Percentiles rank a stretch among this genome's conserved stretches.
These are phyloP conservation scores for Leptomonas seymouri DNA, from an alignment of 208 protist genomes.

Conservation along the genomic window DNA sequence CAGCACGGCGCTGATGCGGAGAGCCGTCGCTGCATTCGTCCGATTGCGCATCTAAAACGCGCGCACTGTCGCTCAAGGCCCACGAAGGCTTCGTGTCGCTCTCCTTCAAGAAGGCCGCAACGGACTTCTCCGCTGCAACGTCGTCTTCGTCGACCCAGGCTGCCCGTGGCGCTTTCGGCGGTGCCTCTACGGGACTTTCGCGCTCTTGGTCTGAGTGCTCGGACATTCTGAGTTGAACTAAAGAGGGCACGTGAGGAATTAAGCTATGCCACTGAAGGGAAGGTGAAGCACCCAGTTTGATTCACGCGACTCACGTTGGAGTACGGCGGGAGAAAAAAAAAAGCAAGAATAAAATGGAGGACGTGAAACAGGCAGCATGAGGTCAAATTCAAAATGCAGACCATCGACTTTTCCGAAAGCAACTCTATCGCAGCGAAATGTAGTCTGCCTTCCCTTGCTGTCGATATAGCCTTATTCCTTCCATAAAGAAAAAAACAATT, in stretches of 20 bases:
- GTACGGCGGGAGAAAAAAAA: too few relatives aligned
- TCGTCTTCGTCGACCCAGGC: slow-evolving; percentile 81
- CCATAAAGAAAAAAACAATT: too few relatives aligned
- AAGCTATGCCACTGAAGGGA: not conserved
- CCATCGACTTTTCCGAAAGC: too few relatives aligned
- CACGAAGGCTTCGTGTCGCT: slow-evolving; percentile 55
- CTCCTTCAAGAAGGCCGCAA: slow-evolving; percentile 49
- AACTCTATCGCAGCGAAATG: too few relatives aligned
- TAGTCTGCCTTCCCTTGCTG: too few relatives aligned
- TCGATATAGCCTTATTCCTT: too few relatives aligned
- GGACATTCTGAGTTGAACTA: slow-evolving; percentile 15
- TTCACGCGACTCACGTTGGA: too few relatives aligned
- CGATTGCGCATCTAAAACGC: slow-evolving; percentile 4
- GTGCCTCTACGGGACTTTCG: not conserved
- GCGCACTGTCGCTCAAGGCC: slow-evolving; percentile 48
- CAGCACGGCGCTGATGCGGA: slow-evolving; percentile 11
- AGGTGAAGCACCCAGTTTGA: too few relatives aligned
- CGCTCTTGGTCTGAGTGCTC: slow-evolving; percentile 3
- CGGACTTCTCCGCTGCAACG: slow-evolving; percentile 22
- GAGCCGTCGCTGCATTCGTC: not conserved
- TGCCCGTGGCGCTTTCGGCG: slow-evolving; percentile 15
- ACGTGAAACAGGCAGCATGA: too few relatives aligned
- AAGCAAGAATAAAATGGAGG: too few relatives aligned
- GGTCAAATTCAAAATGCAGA: too few relatives aligned
- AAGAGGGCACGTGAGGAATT: not conserved